phyloP scores from a whole-genome alignment of 202 grass and related monocot genomes.

The Carex arenaria region DNA sequence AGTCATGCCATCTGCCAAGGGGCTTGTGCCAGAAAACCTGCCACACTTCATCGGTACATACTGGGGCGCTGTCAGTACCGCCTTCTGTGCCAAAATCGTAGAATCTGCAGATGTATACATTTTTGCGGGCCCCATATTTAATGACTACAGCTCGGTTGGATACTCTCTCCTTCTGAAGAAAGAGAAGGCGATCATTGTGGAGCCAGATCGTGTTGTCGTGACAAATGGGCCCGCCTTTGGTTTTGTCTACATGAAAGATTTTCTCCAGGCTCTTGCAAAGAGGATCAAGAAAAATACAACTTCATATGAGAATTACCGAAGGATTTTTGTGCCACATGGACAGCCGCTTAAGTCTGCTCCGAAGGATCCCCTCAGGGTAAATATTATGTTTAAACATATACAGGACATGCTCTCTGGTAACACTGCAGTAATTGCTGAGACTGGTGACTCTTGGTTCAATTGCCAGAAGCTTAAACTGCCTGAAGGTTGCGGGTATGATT shows the following conservation, averaged over 20 bases:
- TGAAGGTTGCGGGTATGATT: constrained; percentile 54
- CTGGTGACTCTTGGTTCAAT: constrained; percentile 86
- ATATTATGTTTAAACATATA: constrained; percentile 68
- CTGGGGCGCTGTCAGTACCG: constrained; percentile 69
- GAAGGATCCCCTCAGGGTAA: constrained; percentile 54
- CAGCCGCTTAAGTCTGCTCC: constrained; percentile 34
- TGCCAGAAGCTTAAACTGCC: constrained; percentile 81
- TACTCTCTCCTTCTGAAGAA: constrained; percentile 77
- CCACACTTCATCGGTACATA: constrained; percentile 69
- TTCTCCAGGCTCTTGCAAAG: constrained; percentile 41
- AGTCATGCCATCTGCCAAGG: constrained; percentile 81
- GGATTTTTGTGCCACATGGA: constrained; percentile 72
- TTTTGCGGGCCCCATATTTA: constrained; percentile 76
- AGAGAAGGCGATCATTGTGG: constrained; percentile 76
- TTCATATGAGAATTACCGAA: constrained; percentile 59
- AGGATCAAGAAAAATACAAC: constrained; percentile 60
- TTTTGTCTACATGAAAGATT: constrained; percentile 71
- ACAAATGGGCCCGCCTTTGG: constrained; percentile 60
- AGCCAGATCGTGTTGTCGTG: constrained; percentile 55
- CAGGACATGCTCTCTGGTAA: constrained; percentile 58
- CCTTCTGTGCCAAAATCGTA: constrained; percentile 65
- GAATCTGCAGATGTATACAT: constrained; percentile 69
- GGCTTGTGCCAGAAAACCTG: constrained; percentile 62
- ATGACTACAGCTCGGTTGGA: constrained; percentile 79
- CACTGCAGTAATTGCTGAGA: constrained; percentile 65